Percentiles rank a stretch among this genome's conserved stretches.
These are phyloP conservation scores for Metarhizium anisopliae DNA, from an alignment of 2,329 filamentous ascomycete species.

Conservation along the genomic window DNA sequence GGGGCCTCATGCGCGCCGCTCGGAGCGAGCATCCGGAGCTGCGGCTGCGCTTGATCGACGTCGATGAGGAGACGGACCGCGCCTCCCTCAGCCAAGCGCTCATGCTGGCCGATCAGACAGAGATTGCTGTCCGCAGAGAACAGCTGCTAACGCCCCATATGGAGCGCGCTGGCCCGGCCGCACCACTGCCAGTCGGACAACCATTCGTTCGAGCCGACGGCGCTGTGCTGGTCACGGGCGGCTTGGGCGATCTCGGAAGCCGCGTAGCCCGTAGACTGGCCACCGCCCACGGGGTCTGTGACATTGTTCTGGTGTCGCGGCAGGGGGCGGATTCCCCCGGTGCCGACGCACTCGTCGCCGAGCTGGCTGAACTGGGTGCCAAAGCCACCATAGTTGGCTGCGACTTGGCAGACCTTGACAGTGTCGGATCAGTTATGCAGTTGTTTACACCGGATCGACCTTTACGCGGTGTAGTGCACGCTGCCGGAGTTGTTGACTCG, in stretches of 20 bases:
- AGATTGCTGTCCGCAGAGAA: too few species aligned
- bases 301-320: too few species aligned
- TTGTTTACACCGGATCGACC: too few species aligned
- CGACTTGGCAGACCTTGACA: constrained; percentile 4
- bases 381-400: constrained; percentile 6
- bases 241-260: constrained; percentile 9
- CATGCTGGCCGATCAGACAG: too few species aligned
- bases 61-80: not conserved
- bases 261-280: constrained; percentile 8
- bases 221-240: constrained; percentile 11
- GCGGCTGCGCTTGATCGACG: constrained; percentile 9
- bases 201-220: constrained; percentile 7
- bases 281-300: not conserved
- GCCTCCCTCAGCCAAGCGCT: not conserved
- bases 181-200: not conserved
- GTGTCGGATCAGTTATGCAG: not conserved
- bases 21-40: constrained; percentile 10
- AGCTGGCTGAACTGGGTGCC: constrained; percentile 8
- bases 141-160: too few species aligned
- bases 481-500: too few species aligned
- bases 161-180: too few species aligned
- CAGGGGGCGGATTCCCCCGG: not conserved
- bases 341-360: constrained; percentile 3
- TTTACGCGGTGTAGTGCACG: too few species aligned
- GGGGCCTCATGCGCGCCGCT: constrained; percentile 12